These are phyloP conservation scores for Boletellus emodensis DNA, from an alignment of 768 basidiomycete genomes.

Conservation along the genomic window DNA sequence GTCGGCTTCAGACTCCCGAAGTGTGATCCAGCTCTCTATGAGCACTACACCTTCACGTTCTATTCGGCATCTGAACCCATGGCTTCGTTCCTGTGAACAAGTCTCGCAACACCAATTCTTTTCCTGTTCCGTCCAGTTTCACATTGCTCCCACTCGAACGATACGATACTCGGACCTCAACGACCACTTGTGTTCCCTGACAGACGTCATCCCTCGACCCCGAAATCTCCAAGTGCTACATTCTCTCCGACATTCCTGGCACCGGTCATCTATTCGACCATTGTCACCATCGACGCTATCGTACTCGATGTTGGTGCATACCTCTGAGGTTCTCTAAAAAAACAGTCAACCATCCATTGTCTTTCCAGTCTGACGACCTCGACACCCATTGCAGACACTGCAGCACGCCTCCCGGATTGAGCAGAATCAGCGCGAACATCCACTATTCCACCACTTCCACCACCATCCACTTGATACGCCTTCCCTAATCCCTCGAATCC, in stretches of 20 bases:
- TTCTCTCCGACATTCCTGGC: neutral
- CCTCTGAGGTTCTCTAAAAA: neutral
- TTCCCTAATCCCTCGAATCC: neutral
- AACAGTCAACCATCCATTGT: neutral
- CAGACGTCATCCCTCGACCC: conserved; percentile 1
- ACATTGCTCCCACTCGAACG: neutral
- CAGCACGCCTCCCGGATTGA: neutral
- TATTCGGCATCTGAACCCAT: neutral
- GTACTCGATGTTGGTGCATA: neutral
- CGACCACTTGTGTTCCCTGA: neutral
- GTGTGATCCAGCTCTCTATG: neutral
- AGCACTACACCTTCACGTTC: neutral
- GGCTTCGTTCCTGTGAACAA: neutral
- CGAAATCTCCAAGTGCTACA: neutral
- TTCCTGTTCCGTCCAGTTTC: neutral
- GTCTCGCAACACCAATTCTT: neutral
- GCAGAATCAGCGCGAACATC: neutral
- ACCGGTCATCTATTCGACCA: neutral
- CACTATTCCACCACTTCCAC: neutral
- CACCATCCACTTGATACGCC: neutral
- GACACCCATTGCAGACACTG: neutral
- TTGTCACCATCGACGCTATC: neutral
- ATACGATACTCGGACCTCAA: neutral
- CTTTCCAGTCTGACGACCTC: neutral
- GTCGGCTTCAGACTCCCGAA: neutral